Conservation (phyloP, 306 rosid species). For the Prunus kanzakura region DNA sequence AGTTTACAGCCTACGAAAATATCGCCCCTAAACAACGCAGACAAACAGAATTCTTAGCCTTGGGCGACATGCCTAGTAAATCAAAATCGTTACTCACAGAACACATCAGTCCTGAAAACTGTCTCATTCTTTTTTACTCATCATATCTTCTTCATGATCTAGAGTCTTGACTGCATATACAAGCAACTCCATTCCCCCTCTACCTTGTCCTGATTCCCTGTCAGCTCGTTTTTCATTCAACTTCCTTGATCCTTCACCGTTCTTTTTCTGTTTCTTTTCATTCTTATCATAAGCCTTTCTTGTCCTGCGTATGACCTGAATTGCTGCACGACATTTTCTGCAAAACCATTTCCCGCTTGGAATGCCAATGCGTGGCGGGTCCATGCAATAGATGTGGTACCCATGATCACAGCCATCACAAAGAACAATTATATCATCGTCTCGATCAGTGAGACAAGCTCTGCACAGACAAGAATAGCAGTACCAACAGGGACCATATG, state of each 20-base stretch:
- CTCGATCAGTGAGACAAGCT: constrained; percentile 59
- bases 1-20: constrained; percentile 53
- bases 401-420: constrained; percentile 96
- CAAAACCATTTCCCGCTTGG: constrained; percentile 89
- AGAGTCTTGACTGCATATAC: constrained; percentile 73
- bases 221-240: constrained; percentile 44
- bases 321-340: constrained; percentile 59
- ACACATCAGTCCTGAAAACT: constrained; percentile 14
- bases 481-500: constrained; percentile 61
- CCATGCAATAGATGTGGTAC: constrained; percentile 82
- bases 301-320: constrained; percentile 52
- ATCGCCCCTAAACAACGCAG: constrained; percentile 30
- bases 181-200: constrained; percentile 88
- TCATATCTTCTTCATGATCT: constrained; percentile 50
- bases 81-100: constrained; percentile 12
- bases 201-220: constrained; percentile 41
- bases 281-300: constrained; percentile 46
- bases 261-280: constrained; percentile 31
- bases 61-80: constrained; percentile 29
- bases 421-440: constrained; percentile 65
- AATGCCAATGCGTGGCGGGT: constrained; percentile 53
- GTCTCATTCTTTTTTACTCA: constrained; percentile 9
- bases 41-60: constrained; percentile 20
- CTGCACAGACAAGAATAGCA: constrained; percentile 94
- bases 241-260: constrained; percentile 34